Evolutionary conservation across 164 flowering plant genomes (phyloP).

Genomic region (Stephania japonica): DNA sequence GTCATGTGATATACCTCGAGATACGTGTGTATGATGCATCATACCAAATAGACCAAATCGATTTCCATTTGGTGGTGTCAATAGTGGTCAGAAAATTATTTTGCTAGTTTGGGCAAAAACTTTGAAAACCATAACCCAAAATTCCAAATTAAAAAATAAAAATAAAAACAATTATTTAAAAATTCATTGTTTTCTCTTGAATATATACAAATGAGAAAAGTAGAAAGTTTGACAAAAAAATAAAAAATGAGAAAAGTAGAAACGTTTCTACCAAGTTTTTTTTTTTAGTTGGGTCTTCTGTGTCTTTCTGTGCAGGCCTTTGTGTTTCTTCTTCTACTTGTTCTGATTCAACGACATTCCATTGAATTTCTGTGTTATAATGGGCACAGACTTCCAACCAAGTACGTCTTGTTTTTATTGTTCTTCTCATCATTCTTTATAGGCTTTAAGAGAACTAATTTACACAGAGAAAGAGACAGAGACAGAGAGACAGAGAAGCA

Average conservation of each 20-base stretch:
- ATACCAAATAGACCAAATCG: no score
- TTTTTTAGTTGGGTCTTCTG: background rate
- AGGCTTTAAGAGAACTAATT: background rate
- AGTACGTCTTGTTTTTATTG: background rate
- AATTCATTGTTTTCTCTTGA: no score
- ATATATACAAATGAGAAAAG: background rate
- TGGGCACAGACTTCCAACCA: background rate
- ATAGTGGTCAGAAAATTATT: no score
- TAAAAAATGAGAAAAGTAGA: background rate
- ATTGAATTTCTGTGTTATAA: background rate
- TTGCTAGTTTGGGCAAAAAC: no score
- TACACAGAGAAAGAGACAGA: background rate
- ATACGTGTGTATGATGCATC: no score
- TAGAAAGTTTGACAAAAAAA: no score
- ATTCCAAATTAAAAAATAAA: background rate
- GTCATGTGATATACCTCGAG: no score
- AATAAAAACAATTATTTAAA: background rate
- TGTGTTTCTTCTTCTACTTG: background rate
- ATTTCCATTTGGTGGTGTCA: no score
- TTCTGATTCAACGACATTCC: constrained; percentile 10
- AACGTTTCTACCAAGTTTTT: constrained; percentile 10
- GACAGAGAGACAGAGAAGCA: background rate
- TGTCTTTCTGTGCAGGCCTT: background rate
- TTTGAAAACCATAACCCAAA: background rate
- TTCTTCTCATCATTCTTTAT: background rate